Conservation (phyloP, 208 protist species). For the Trypanosoma lewisi region DNA sequence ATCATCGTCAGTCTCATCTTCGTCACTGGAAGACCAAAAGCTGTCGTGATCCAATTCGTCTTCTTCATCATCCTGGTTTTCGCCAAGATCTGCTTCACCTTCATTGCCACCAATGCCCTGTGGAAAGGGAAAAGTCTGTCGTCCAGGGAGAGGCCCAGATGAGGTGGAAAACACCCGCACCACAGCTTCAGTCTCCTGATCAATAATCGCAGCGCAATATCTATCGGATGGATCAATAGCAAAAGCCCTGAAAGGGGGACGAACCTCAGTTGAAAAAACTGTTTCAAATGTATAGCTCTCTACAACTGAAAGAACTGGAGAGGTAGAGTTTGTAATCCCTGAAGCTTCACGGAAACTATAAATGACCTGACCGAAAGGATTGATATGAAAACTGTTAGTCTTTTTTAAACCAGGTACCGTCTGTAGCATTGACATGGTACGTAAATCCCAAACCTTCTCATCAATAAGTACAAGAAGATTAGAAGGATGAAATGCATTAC, state of each 20-base stretch:
- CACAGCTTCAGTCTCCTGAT: conserved; percentile 54
- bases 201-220: conserved; percentile 79
- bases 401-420: conserved; percentile 73
- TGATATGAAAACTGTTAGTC: conserved; percentile 71
- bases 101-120: conserved; percentile 37
- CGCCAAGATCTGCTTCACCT: conserved; percentile 34
- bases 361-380: conserved; percentile 43
- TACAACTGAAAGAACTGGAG: conserved; percentile 69
- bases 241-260: conserved; percentile 69
- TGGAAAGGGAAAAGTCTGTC: conserved; percentile 58
- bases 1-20: conserved; percentile 17
- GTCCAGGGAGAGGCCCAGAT: conserved; percentile 64
- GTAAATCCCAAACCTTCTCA: conserved; percentile 86
- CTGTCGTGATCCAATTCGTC: conserved; percentile 31
- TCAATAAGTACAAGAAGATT: conserved; percentile 79
- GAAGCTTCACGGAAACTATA: conserved; percentile 77
- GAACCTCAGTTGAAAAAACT: conserved; percentile 77
- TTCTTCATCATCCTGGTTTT: conserved; percentile 50
- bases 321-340: conserved; percentile 27
- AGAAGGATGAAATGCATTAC: conserved; percentile 74
- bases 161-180: conserved; percentile 79
- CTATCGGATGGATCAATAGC: conserved; percentile 81
- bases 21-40: conserved; percentile 24
- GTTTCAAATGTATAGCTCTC: conserved; percentile 77
- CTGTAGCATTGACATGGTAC: conserved; percentile 66